These are phyloP conservation scores for Lepidium sativum DNA, from an alignment of 345 rosid genomes.

Conservation along the genomic window DNA sequence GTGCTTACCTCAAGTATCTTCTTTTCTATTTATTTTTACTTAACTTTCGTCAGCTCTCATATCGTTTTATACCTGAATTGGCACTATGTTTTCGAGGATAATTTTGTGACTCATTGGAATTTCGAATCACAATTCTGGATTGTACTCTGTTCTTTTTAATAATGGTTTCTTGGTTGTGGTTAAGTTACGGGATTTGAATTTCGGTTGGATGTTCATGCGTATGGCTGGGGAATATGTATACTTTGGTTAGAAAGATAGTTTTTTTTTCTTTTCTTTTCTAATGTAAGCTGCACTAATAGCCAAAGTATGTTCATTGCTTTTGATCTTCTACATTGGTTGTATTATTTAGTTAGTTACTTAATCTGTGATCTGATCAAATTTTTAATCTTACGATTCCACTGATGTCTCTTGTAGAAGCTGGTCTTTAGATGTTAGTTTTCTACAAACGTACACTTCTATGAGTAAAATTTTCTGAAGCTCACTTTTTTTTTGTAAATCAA, in stretches of 20 bases:
- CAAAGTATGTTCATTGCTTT: neutral
- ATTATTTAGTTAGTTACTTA: neutral
- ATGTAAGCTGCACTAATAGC: neutral
- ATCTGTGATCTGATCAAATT: neutral
- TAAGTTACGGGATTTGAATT: neutral
- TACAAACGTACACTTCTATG: neutral
- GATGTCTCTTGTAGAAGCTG: neutral
- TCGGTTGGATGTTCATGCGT: neutral
- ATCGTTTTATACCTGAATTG: neutral
- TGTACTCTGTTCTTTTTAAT: neutral
- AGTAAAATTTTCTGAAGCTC: neutral
- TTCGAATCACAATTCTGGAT: neutral
- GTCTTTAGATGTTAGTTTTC: neutral
- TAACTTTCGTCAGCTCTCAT: neutral
- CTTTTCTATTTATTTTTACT: neutral
- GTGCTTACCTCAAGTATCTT: constrained; percentile 84
- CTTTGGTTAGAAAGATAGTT: neutral
- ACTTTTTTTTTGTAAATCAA: neutral
- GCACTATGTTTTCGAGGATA: neutral
- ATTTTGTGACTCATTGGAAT: neutral
- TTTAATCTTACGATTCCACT: neutral
- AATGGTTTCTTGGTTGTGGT: neutral
- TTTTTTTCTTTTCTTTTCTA: neutral
- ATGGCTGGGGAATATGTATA: neutral
- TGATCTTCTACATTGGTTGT: neutral